These are phyloP conservation scores for Yamadazyma sp. DNA, from an alignment of 805 yeast genomes.

Conservation along the genomic window DNA sequence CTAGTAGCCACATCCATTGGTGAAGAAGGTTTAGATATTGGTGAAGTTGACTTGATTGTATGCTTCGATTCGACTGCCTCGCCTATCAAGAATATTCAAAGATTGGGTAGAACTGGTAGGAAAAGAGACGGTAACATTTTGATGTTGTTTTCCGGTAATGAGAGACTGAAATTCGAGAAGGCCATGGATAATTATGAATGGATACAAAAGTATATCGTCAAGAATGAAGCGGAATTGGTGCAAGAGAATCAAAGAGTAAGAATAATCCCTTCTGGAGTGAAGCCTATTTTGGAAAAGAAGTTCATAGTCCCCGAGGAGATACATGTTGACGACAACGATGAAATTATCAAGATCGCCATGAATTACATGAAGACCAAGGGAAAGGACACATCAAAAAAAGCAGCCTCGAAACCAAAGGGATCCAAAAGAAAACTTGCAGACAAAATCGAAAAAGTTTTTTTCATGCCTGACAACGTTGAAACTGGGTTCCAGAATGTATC, in stretches of 20 bases:
- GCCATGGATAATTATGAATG: slow-evolving; percentile 82
- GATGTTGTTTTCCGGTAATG: slow-evolving; percentile 72
- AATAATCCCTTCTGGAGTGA: slow-evolving; percentile 58
- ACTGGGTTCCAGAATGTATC: slow-evolving; percentile 56
- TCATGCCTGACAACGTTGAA: slow-evolving; percentile 72
- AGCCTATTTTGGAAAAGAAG: slow-evolving; percentile 58
- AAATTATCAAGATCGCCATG: slow-evolving; percentile 66
- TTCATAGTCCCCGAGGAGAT: slow-evolving; percentile 60
- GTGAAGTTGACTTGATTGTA: slow-evolving; percentile 92
- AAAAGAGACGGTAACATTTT: slow-evolving; percentile 84
- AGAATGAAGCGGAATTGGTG: slow-evolving; percentile 36
- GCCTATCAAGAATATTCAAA: slow-evolving; percentile 88
- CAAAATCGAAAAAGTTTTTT: slow-evolving; percentile 46
- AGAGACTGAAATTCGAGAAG: slow-evolving; percentile 72
- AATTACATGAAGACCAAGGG: slow-evolving; percentile 46
- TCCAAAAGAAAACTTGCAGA: slow-evolving; percentile 6
- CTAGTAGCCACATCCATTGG: slow-evolving; percentile 96
- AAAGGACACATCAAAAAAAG: slow-evolving; percentile 12
- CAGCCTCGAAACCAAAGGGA: slow-evolving; percentile 5
- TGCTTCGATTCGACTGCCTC: slow-evolving; percentile 93
- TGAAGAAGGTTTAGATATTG: slow-evolving; percentile 97
- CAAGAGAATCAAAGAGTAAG: slow-evolving; percentile 54
- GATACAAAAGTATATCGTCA: slow-evolving; percentile 69
- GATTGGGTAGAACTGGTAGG: slow-evolving; percentile 99
- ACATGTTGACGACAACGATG: slow-evolving; percentile 48